These are phyloP conservation scores for Heliosperma pusillum DNA, from an alignment of 148 eudicot species.

Conservation along the genomic window DNA sequence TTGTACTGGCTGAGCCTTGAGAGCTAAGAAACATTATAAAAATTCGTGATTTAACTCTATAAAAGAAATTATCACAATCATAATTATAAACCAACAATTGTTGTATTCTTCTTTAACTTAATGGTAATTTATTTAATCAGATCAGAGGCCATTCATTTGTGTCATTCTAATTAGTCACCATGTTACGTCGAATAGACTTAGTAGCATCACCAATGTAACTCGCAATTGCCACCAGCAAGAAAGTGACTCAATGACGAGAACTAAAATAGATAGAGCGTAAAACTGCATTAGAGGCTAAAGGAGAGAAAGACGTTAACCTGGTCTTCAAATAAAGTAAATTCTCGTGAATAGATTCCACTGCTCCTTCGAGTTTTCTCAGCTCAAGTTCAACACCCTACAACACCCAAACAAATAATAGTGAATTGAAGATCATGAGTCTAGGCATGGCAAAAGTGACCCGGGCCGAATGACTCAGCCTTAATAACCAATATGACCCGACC, in stretches of 20 bases:
- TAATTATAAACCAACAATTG: too few relatives aligned
- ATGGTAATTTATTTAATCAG: too few relatives aligned
- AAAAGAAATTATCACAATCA: too few relatives aligned
- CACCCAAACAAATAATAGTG: not conserved
- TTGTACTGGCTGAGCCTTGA: too few relatives aligned
- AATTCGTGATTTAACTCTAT: too few relatives aligned
- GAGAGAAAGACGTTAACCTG: conserved; percentile 32
- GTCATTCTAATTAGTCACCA: not conserved
- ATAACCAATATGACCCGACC: conserved; percentile 1
- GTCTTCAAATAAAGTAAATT: conserved; percentile 48
- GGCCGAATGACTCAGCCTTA: too few relatives aligned
- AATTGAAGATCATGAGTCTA: not conserved
- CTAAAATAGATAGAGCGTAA: not conserved
- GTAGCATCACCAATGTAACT: not conserved
- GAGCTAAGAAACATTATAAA: too few relatives aligned
- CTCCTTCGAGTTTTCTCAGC: conserved; percentile 66
- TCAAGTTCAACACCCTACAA: conserved; percentile 76
- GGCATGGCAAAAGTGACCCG: too few relatives aligned
- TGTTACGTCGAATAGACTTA: not conserved
- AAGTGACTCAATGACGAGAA: not conserved
- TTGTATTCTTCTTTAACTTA: too few relatives aligned
- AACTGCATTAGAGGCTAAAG: not conserved
- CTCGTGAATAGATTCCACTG: conserved; percentile 59
- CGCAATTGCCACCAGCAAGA: too few relatives aligned
- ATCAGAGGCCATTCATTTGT: too few relatives aligned